Base-by-base conservation (phyloP, 257 asterid species). In the Solanum phureja region DNA sequence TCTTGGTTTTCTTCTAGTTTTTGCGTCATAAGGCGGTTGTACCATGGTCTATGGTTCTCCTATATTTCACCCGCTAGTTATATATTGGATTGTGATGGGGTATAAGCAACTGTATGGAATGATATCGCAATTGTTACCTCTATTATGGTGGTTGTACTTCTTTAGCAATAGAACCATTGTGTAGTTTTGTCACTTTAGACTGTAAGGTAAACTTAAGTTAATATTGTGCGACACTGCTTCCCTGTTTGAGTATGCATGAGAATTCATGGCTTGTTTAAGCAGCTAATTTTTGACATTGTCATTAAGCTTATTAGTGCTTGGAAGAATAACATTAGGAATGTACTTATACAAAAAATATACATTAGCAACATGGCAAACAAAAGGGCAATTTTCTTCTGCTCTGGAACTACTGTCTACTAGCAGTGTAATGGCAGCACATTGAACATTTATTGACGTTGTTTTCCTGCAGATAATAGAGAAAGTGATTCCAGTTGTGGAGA, bases 401-500 rank as follows among this genome's bases (percentile, higher is more conserved):
- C n/a, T 79, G 35, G 84, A 42, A 14, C 37, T 42, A 42, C 64
- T 24, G 46, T 49, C 19, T 16, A 49, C 60, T 49, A 49, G 27
- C 85, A 46, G 85, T 27, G 24, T 79, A 44, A 27, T 27, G 66
- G 9, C 18, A 81, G 68, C 19, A 81, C 66, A 27, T 44, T 46
- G 29, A 81, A 18, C 62, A 49, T 49, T 46, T 81, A 71, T 40
- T 83, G 29, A 60, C 68, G 37, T 84, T 58, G 60, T 52, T 71
- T 86, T 42, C 10, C 42, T 90, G 90, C 94, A 96, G 99, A 93
- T 96, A 69, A 92, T 93, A 93, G 96, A 94, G 93, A 94, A 94
- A 49, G 94, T 96, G 88, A 94, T 96, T 86, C 98, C 99, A 35
- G 92, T 95, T 75, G 93, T 89, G 88, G 98, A 94, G 92, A 94